Evolutionary conservation across 768 basidiomycete species (phyloP).

Genomic region (Pholiota conissans): DNA sequence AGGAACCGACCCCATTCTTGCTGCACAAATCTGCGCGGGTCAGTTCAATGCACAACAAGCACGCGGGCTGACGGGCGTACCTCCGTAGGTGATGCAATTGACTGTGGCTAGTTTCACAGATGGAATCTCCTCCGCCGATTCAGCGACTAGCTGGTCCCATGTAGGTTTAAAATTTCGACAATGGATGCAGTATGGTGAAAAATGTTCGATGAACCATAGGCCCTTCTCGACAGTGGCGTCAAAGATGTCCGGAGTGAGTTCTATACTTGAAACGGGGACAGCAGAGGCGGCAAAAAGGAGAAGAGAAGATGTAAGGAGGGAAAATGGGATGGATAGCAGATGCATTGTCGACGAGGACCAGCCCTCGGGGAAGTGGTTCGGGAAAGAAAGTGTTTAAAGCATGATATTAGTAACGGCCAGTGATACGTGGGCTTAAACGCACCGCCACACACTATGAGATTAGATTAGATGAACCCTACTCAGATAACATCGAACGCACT

Average conservation of each 20-base stretch:
- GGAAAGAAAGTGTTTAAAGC: neutral
- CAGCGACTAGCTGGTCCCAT: constrained; percentile 69
- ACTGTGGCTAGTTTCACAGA: constrained; percentile 70
- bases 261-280: constrained; percentile 31
- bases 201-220: constrained; percentile 86
- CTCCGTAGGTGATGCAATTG: constrained; percentile 61
- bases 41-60: neutral
- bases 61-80: constrained; percentile 37
- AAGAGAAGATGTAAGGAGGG: constrained; percentile 29
- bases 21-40: constrained; percentile 69
- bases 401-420: neutral
- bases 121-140: constrained; percentile 47
- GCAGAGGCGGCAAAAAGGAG: constrained; percentile 28
- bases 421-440: neutral
- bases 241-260: constrained; percentile 65
- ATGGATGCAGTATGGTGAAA: constrained; percentile 83
- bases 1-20: constrained; percentile 65
- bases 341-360: constrained; percentile 14
- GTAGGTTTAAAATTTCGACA: constrained; percentile 80
- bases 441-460: neutral
- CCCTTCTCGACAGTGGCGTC: constrained; percentile 49
- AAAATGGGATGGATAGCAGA: constrained; percentile 21
- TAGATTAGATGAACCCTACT: constrained; percentile 3
- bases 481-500: no score
- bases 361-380: constrained; percentile 10